Evolutionary conservation across 306 rosid species (phyloP).

Genomic region (Dicorynia guianensis): DNA sequence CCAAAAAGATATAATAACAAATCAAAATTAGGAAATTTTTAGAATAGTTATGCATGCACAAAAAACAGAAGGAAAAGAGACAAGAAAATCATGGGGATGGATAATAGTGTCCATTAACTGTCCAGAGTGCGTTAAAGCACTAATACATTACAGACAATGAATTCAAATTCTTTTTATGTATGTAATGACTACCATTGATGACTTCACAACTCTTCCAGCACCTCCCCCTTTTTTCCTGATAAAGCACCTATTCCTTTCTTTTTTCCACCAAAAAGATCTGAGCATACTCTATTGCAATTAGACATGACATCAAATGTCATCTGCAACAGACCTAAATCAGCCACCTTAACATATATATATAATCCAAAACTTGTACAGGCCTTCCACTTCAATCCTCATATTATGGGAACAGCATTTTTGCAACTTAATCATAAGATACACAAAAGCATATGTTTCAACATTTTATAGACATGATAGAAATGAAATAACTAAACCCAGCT

Average conservation of each 20-base stretch:
- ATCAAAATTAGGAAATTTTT: slow-evolving; percentile 33
- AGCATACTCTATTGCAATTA: background rate
- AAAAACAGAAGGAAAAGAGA: background rate
- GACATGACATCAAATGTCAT: background rate
- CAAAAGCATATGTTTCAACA: too few species aligned
- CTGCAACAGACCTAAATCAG: background rate
- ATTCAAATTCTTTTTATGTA: slow-evolving; percentile 15
- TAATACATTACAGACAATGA: background rate
- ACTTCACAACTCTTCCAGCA: background rate
- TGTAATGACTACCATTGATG: slow-evolving; percentile 13
- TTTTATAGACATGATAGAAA: too few species aligned
- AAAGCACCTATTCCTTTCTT: too few species aligned
- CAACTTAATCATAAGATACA: too few species aligned
- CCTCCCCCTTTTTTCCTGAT: background rate
- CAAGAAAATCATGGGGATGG: slow-evolving; percentile 6
- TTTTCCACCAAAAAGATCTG: background rate
- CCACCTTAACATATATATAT: background rate
- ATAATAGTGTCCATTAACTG: background rate
- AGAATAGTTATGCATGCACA: background rate
- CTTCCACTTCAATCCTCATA: background rate
- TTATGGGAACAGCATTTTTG: too few species aligned
- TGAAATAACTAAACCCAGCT: background rate
- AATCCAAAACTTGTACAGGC: background rate
- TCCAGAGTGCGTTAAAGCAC: background rate
- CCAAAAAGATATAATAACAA: background rate